A percentile compares a stretch with the other conserved stretches of the same genome.
phyloP scores from a whole-genome alignment of 2,329 filamentous ascomycete genomes.

The Byssothecium circinans region DNA sequence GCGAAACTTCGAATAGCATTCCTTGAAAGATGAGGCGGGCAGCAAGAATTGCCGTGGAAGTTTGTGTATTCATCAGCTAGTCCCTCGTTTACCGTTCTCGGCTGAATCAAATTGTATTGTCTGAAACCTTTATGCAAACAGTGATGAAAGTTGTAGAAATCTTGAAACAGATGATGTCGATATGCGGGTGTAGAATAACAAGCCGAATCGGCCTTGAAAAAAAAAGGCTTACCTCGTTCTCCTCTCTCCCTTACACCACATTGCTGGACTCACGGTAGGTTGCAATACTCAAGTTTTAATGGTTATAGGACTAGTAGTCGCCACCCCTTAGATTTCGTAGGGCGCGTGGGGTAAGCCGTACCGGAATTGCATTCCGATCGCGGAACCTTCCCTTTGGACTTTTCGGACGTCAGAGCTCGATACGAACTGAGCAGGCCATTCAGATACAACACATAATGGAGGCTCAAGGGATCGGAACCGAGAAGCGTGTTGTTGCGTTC shows the following conservation, averaged over 20 bases:
- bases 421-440: no score
- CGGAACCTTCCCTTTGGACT: neutral
- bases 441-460: conserved; percentile 1
- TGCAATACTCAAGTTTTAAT: no score
- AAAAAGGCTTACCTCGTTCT: no score
- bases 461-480: conserved; percentile 5
- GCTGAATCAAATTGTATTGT: conserved; percentile 27
- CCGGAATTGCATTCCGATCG: conserved; percentile 2
- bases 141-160: neutral
- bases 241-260: no score
- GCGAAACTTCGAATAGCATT: conserved; percentile 26
- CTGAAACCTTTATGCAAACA: neutral
- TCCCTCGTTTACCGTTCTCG: conserved; percentile 30
- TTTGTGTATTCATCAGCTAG: conserved; percentile 27
- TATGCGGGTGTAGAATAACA: no score
- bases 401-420: neutral
- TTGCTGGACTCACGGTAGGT: no score
- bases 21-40: conserved; percentile 18
- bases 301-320: no score
- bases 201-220: no score
- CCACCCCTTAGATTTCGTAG: no score
- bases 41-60: conserved; percentile 29
- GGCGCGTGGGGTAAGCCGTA: neutral
- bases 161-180: no score
- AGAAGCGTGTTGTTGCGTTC: conserved; percentile 53